Evolutionary conservation across 768 basidiomycete species (phyloP).

Genomic region (Tylopilus balloui): DNA sequence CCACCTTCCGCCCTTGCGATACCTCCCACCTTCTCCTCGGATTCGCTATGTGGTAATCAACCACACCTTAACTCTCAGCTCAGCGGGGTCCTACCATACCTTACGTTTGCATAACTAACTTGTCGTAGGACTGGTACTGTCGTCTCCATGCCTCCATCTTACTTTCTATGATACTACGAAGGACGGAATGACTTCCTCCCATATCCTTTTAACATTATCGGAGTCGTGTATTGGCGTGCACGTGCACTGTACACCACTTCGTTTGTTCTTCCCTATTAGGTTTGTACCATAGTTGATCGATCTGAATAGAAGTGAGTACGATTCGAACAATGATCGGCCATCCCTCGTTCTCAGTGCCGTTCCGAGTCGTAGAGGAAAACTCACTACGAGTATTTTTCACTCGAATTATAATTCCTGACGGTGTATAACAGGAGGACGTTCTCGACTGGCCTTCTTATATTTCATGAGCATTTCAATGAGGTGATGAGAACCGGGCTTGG

Average conservation of each 20-base stretch:
- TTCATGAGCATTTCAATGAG: neutral
- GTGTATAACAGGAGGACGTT: constrained; percentile 2
- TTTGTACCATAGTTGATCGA: constrained; percentile 13
- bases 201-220: constrained; percentile 26
- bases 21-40: constrained; percentile 13
- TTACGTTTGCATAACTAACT: constrained; percentile 26
- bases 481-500: constrained; percentile 3
- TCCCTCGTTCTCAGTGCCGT: neutral
- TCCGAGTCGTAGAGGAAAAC: neutral
- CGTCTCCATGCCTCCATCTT: constrained; percentile 4
- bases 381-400: too few species aligned
- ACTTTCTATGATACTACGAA: constrained; percentile 13
- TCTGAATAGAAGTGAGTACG: constrained; percentile 9
- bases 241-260: neutral
- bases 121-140: constrained; percentile 18
- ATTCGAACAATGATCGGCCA: neutral
- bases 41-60: constrained; percentile 2
- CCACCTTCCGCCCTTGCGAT: constrained; percentile 17
- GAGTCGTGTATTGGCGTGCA: constrained; percentile 8
- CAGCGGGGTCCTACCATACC: constrained; percentile 20
- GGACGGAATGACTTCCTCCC: constrained; percentile 18
- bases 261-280: constrained; percentile 10
- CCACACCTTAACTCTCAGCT: constrained; percentile 2
- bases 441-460: neutral
- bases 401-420: neutral